Conservation (phyloP, 2,329 filamentous ascomycete genomes). For the Aspergillus sp. region DNA sequence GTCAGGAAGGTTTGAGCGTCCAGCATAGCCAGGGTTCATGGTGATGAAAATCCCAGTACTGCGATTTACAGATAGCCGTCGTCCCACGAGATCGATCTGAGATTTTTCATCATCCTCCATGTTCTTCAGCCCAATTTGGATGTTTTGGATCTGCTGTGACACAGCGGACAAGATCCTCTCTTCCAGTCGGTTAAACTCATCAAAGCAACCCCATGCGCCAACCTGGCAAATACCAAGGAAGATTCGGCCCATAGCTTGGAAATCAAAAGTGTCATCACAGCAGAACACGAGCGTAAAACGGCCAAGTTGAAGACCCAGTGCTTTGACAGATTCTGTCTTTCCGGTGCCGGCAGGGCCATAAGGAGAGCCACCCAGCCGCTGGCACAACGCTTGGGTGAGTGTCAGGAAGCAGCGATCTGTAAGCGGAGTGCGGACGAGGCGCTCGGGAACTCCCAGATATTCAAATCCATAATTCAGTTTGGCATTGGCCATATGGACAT, state of each 20-base stretch:
- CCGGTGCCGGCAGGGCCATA: conserved; percentile 96
- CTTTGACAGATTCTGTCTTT: conserved; percentile 98
- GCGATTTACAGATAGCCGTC: conserved; percentile 76
- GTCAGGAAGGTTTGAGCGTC: conserved; percentile 93
- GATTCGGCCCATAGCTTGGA: conserved; percentile 98
- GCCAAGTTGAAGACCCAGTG: conserved; percentile 88
- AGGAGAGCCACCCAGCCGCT: conserved; percentile 89
- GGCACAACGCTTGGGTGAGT: conserved; percentile 87
- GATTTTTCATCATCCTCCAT: conserved; percentile 69
- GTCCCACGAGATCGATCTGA: conserved; percentile 88
- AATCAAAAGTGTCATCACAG: conserved; percentile 98
- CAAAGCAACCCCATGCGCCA: conserved; percentile 98
- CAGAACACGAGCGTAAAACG: conserved; percentile 98
- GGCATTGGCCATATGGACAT: conserved; percentile 95
- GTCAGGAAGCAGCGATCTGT: conserved; percentile 98
- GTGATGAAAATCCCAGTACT: conserved; percentile 99
- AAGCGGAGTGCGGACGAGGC: conserved; percentile 89
- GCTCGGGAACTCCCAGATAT: conserved; percentile 91
- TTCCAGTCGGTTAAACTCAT: conserved; percentile 98
- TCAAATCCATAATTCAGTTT: conserved; percentile 94
- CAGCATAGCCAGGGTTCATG: conserved; percentile 99
- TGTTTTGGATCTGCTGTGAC: conserved; percentile 98
- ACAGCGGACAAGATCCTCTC: conserved; percentile 96
- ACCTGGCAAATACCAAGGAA: conserved; percentile 99
- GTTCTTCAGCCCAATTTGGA: conserved; percentile 88